Conservation (phyloP, 768 basidiomycete genomes). For the Lactarius pseudohatsudake region DNA sequence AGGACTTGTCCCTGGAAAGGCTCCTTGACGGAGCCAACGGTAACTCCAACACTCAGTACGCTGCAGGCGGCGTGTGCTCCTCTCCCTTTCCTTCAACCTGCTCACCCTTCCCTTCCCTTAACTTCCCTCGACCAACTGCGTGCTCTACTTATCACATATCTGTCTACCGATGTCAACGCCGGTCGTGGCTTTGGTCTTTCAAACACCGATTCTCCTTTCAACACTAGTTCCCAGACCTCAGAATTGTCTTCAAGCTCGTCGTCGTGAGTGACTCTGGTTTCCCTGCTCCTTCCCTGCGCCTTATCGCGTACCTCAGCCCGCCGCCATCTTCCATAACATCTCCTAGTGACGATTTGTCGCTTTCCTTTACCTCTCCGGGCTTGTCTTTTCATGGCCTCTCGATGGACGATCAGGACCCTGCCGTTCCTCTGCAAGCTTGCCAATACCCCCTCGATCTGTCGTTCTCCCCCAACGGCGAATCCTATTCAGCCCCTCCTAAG, state of each 20-base stretch:
- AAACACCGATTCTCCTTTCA: background rate
- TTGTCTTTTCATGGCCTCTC: slow-evolving; percentile 1
- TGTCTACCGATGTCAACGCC: background rate
- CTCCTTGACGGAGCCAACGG: background rate
- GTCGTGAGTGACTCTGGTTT: slow-evolving; percentile 9
- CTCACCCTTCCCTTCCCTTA: slow-evolving; percentile 2
- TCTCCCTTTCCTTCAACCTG: slow-evolving; percentile 8
- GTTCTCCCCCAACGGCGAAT: background rate
- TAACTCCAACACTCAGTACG: background rate
- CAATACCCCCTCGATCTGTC: background rate
- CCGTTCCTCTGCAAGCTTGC: background rate
- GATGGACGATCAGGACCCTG: background rate
- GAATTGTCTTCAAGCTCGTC: slow-evolving; percentile 1
- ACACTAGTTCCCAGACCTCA: background rate
- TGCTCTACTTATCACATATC: background rate
- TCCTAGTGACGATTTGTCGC: background rate
- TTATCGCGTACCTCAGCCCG: slow-evolving; percentile 5
- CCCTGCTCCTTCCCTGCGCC: background rate
- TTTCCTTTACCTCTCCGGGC: background rate
- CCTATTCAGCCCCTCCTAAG: background rate
- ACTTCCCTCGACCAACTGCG: background rate
- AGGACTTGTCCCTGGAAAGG: background rate
- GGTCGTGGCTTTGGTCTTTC: background rate
- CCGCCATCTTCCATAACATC: slow-evolving; percentile 12
- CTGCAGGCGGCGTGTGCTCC: slow-evolving; percentile 18